These are phyloP conservation scores for Penicillium decumbens DNA, from an alignment of 2,329 filamentous ascomycete species.

Conservation along the genomic window DNA sequence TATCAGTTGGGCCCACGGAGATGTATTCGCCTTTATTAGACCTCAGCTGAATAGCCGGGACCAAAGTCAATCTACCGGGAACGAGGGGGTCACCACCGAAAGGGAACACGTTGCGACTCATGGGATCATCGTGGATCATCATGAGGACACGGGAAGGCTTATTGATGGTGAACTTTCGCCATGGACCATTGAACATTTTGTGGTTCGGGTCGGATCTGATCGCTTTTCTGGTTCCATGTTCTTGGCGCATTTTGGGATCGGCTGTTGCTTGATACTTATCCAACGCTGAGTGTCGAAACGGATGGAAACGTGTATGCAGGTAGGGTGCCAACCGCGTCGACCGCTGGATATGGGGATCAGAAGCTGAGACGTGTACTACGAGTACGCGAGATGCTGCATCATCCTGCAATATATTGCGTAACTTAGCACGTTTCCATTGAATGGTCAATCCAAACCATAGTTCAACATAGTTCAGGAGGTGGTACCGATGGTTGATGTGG, in stretches of 20 bases:
- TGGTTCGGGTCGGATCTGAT: not conserved
- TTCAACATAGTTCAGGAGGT: not conserved
- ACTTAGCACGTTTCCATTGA: slow-evolving; percentile 7
- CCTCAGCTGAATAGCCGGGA: not conserved
- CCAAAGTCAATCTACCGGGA: not conserved
- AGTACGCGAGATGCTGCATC: not conserved
- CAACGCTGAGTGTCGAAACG: not conserved
- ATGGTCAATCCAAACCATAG: not conserved
- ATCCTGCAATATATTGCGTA: slow-evolving; percentile 11
- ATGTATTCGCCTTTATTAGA: not conserved
- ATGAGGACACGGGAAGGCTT: not conserved
- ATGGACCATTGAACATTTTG: not conserved
- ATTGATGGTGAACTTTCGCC: not conserved
- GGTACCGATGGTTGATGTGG: not conserved
- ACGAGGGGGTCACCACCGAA: not conserved
- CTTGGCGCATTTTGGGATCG: not conserved
- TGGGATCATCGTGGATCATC: slow-evolving; percentile 7
- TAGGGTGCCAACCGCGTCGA: slow-evolving; percentile 5
- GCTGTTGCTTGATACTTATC: not conserved
- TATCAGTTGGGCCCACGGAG: not conserved
- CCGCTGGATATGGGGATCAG: slow-evolving; percentile 16
- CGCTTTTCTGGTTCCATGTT: not conserved
- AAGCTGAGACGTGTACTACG: slow-evolving; percentile 17
- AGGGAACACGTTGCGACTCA: slow-evolving; percentile 15
- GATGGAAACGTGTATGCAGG: not conserved